Percentiles rank a stretch among this genome's conserved stretches.
These are phyloP conservation scores for Taphrina sp. DNA, from an alignment of 1,139 yeast genomes.

Conservation along the genomic window DNA sequence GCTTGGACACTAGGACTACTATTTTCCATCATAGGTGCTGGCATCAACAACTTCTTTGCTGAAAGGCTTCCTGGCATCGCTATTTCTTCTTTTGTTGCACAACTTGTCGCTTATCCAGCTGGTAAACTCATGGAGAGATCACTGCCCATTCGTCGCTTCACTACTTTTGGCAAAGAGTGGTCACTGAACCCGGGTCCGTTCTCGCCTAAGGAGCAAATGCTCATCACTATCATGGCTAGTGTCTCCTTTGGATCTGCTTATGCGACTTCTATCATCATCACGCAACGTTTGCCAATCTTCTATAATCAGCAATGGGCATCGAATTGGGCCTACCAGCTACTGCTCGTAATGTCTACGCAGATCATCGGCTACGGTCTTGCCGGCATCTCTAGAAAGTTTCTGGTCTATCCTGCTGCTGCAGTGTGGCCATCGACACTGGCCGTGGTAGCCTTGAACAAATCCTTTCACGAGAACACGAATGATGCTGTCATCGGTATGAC, in stretches of 20 bases:
- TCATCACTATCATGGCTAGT: conserved; percentile 61
- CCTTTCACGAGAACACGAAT: conserved; percentile 24
- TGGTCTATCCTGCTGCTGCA: conserved; percentile 64
- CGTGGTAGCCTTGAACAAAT: conserved; percentile 41
- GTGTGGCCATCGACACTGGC: conserved; percentile 57
- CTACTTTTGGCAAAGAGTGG: conserved; percentile 46
- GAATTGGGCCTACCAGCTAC: conserved; percentile 54
- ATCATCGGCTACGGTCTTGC: conserved; percentile 65
- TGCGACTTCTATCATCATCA: conserved; percentile 55
- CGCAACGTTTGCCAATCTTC: conserved; percentile 47
- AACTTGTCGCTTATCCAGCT: conserved; percentile 48
- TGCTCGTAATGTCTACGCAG: conserved; percentile 49
- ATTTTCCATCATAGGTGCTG: conserved; percentile 60
- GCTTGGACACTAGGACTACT: conserved; percentile 56
- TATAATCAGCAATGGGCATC: conserved; percentile 47
- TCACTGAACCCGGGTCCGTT: conserved; percentile 62
- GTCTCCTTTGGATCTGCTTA: conserved; percentile 56
- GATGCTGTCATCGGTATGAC: conserved; percentile 59
- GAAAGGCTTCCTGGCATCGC: conserved; percentile 58
- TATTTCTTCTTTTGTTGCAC: conserved; percentile 58
- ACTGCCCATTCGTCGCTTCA: conserved; percentile 54
- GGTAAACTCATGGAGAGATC: conserved; percentile 49
- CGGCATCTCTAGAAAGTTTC: conserved; percentile 57
- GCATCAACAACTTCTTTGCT: conserved; percentile 59
- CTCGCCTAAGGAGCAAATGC: conserved; percentile 63